These are phyloP conservation scores for Theileria sp. DNA, from an alignment of 169 alveolate genomes.

Conservation along the genomic window DNA sequence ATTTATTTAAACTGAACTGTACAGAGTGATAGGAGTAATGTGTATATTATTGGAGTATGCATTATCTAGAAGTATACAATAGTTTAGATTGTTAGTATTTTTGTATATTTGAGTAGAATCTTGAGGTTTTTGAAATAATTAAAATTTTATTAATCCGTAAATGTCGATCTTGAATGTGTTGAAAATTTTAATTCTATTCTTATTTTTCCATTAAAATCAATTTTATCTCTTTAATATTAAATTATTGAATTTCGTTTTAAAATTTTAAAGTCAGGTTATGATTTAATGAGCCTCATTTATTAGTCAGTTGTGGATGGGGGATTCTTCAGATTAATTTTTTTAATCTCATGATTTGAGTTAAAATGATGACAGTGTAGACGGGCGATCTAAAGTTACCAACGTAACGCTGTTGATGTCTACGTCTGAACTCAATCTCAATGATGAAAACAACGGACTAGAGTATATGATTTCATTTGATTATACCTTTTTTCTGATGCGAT, in stretches of 20 bases:
- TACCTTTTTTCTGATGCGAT: slow-evolving; percentile 48
- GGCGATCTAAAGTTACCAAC: slow-evolving; percentile 69
- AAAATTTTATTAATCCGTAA: neutral
- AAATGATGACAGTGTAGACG: slow-evolving; percentile 69
- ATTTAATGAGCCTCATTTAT: slow-evolving; percentile 1
- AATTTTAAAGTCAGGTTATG: neutral
- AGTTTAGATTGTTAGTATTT: neutral
- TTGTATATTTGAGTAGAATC: neutral
- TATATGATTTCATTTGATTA: slow-evolving; percentile 65
- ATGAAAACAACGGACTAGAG: slow-evolving; percentile 72
- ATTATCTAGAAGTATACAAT: neutral
- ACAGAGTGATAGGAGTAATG: neutral
- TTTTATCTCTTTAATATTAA: neutral
- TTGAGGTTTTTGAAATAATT: neutral
- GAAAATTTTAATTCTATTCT: neutral
- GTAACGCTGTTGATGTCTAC: slow-evolving; percentile 68
- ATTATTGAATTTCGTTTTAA: neutral
- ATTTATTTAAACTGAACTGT: no score
- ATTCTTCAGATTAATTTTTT: neutral
- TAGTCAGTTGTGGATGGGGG: neutral
- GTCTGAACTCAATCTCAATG: slow-evolving; percentile 60
- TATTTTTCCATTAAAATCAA: neutral
- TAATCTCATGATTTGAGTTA: neutral
- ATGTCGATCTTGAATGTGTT: neutral
- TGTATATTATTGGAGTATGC: neutral